phyloP scores from a whole-genome alignment of 225 moss, liverwort and hornwort species.

The Lunularia cruciata region DNA sequence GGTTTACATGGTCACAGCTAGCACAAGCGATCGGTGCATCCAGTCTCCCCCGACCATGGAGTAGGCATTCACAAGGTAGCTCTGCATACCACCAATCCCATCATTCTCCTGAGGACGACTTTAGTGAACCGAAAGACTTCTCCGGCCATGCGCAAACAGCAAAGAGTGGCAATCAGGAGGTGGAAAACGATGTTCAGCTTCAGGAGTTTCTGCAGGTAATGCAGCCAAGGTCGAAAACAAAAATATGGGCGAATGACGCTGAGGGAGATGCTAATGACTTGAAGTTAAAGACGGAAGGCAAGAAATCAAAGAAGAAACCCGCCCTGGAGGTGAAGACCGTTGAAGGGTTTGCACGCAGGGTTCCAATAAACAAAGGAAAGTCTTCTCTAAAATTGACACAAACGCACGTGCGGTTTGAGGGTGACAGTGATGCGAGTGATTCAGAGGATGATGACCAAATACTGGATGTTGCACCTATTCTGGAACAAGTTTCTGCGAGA shows the following conservation, averaged over 20 bases:
- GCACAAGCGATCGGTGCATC: slow-evolving; percentile 74
- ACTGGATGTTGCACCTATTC: slow-evolving; percentile 43
- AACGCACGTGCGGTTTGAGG: slow-evolving; percentile 77
- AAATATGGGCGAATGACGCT: slow-evolving; percentile 89
- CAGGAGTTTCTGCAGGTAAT: slow-evolving; percentile 87
- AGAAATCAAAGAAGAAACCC: slow-evolving; percentile 37
- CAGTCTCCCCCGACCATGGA: slow-evolving; percentile 91
- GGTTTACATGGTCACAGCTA: slow-evolving; percentile 44
- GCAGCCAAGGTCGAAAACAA: slow-evolving; percentile 85
- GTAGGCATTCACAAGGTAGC: slow-evolving; percentile 94
- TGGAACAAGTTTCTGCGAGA: slow-evolving; percentile 33
- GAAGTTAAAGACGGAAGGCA: slow-evolving; percentile 35
- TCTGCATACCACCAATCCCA: slow-evolving; percentile 55
- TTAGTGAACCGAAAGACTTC: slow-evolving; percentile 34
- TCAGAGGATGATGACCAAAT: slow-evolving; percentile 54
- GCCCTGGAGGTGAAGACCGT: slow-evolving; percentile 72
- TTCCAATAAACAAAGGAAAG: slow-evolving; percentile 82
- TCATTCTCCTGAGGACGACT: slow-evolving; percentile 36
- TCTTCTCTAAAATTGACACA: slow-evolving; percentile 67
- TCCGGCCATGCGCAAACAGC: slow-evolving; percentile 14
- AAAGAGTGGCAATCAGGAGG: slow-evolving; percentile 30
- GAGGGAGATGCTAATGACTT: slow-evolving; percentile 32
- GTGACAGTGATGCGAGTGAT: slow-evolving; percentile 40
- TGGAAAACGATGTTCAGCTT: slow-evolving; percentile 66
- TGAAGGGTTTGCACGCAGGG: slow-evolving; percentile 67